phyloP scores from a whole-genome alignment of 2,329 filamentous ascomycete species.

The Bimuria novae-zelandiae region DNA sequence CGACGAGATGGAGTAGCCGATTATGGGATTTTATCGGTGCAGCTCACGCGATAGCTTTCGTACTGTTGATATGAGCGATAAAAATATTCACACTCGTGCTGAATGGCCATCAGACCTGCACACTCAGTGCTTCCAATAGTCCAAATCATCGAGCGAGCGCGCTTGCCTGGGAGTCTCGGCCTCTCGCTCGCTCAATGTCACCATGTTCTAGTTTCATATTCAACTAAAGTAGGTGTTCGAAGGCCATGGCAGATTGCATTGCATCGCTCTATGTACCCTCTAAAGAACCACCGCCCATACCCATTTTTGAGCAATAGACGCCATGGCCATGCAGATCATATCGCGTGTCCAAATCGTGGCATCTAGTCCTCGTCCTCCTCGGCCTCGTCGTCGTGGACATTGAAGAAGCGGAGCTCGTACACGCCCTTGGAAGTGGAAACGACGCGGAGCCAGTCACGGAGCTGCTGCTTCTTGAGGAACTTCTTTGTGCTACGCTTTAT shows the following conservation, averaged over 20 bases:
- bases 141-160: no score
- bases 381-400: slow-evolving; percentile 97
- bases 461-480: slow-evolving; percentile 99
- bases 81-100: no score
- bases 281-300: slow-evolving; percentile 24
- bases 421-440: slow-evolving; percentile 97
- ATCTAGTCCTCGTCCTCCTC: slow-evolving; percentile 98
- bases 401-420: slow-evolving; percentile 99
- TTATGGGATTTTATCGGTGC: neutral
- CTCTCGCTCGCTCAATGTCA: no score
- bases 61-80: neutral
- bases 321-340: slow-evolving; percentile 26
- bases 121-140: no score
- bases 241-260: slow-evolving; percentile 21
- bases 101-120: no score
- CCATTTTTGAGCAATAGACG: slow-evolving; percentile 23
- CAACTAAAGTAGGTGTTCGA: neutral
- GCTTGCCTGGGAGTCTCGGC: no score
- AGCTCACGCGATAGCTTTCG: neutral
- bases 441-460: slow-evolving; percentile 99
- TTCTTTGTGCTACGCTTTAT: slow-evolving; percentile 82
- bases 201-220: neutral
- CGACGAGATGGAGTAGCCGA: neutral
- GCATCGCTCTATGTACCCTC: slow-evolving; percentile 33
- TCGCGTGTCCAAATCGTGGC: slow-evolving; percentile 15